A percentile compares a stretch with the other conserved stretches of the same genome.
Evolutionary conservation across 2,329 filamentous ascomycete species (phyloP).

Genomic region (Trichoderma sp.): DNA sequence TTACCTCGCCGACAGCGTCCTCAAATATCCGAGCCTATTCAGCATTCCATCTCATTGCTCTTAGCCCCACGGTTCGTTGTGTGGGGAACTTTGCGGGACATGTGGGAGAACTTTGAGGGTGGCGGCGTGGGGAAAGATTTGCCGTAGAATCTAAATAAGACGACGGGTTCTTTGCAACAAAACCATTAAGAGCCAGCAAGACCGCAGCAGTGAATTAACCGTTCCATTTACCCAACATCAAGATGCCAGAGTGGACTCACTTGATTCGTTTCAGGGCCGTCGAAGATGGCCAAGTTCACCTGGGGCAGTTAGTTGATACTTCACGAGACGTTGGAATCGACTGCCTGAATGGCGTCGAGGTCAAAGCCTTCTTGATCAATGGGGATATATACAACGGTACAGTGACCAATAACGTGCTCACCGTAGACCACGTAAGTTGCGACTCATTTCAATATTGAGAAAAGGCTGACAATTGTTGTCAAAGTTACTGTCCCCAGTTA

Average conservation of each 20-base stretch:
- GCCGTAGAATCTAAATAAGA: background rate
- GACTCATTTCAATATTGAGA: background rate
- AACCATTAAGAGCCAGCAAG: background rate
- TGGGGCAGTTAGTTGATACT: background rate
- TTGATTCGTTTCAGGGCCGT: constrained; percentile 11
- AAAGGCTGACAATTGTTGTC: background rate
- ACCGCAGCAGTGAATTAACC: background rate
- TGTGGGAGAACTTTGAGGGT: background rate
- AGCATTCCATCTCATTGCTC: background rate
- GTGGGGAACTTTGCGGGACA: background rate
- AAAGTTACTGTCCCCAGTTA: background rate
- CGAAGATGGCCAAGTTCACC: constrained; percentile 12
- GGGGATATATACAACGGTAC: background rate
- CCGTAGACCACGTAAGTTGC: background rate
- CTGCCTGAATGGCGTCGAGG: background rate
- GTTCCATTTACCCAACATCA: background rate
- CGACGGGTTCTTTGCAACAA: background rate
- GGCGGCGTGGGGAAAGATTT: background rate
- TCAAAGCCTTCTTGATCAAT: background rate
- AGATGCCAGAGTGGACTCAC: background rate
- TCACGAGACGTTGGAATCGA: background rate
- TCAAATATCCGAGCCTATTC: background rate
- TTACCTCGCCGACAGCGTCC: background rate
- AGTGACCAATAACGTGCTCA: background rate
- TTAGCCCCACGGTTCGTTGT: background rate